Conservation (phyloP, 441 rosid genomes). For the Isatis lusitanica region DNA sequence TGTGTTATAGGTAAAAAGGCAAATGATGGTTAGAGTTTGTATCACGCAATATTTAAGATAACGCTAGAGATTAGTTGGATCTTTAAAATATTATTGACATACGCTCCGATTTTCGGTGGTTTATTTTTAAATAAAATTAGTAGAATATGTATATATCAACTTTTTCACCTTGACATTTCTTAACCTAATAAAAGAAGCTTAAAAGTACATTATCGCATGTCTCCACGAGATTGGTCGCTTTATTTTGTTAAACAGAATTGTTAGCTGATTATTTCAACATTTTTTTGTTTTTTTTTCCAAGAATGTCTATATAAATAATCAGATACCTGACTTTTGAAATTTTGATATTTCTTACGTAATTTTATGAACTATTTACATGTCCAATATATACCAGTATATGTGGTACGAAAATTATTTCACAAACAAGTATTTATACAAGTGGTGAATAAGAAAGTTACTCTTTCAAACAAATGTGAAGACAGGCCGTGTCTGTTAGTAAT, state of each 20-base stretch:
- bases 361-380: background rate
- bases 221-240: constrained; percentile 4
- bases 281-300: background rate
- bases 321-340: background rate
- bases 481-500: background rate
- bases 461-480: background rate
- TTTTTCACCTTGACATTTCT: background rate
- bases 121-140: no score
- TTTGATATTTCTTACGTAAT: background rate
- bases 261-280: background rate
- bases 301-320: background rate
- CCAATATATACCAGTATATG: background rate
- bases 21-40: background rate
- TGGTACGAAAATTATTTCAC: background rate
- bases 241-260: background rate
- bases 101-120: background rate
- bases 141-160: background rate
- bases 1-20: background rate
- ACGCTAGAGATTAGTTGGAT: constrained; percentile 10
- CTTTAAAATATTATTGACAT: background rate
- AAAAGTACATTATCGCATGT: background rate
- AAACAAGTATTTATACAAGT: background rate
- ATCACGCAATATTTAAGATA: constrained; percentile 8
- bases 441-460: background rate
- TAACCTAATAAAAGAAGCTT: background rate